phyloP scores from a whole-genome alignment of 169 alveolate genomes.

The Babesia ovata region DNA sequence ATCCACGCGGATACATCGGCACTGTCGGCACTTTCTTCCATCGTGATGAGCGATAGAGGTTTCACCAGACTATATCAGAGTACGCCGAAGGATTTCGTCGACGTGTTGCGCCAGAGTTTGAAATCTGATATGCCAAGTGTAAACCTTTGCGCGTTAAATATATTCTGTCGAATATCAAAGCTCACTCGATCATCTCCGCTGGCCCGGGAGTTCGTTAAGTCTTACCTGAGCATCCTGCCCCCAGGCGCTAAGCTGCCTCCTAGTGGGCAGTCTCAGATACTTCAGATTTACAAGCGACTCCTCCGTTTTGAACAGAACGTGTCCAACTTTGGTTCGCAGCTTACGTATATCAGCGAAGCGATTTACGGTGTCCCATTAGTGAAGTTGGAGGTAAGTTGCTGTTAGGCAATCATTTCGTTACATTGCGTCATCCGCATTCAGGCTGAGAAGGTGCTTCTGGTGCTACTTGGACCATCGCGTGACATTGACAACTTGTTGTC shows the following conservation, averaged over 20 bases:
- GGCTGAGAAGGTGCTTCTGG: slow-evolving; percentile 42
- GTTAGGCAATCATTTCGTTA: neutral
- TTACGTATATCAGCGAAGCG: slow-evolving; percentile 25
- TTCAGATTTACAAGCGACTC: slow-evolving; percentile 38
- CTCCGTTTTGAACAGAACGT: slow-evolving; percentile 26
- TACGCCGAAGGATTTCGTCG: slow-evolving; percentile 25
- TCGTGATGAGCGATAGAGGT: slow-evolving; percentile 19
- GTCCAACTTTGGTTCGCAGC: slow-evolving; percentile 33
- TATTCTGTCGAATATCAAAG: slow-evolving; percentile 36
- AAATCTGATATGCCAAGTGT: slow-evolving; percentile 39
- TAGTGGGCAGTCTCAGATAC: slow-evolving; percentile 28
- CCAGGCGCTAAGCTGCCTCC: slow-evolving; percentile 48
- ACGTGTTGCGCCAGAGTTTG: slow-evolving; percentile 22
- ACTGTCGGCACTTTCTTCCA: neutral
- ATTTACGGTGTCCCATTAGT: slow-evolving; percentile 27
- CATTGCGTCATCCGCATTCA: neutral
- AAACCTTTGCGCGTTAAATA: slow-evolving; percentile 3
- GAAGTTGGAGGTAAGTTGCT: slow-evolving; percentile 14
- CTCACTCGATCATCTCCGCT: neutral
- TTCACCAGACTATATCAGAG: slow-evolving; percentile 15
- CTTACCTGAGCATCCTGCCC: slow-evolving; percentile 26
- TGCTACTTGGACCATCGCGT: slow-evolving; percentile 25
- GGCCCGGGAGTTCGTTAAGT: slow-evolving; percentile 37
- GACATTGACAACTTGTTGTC: slow-evolving; percentile 1
- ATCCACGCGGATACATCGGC: slow-evolving; percentile 15